phyloP scores from a whole-genome alignment of 768 basidiomycete genomes.

The Lentinus brumalis region DNA sequence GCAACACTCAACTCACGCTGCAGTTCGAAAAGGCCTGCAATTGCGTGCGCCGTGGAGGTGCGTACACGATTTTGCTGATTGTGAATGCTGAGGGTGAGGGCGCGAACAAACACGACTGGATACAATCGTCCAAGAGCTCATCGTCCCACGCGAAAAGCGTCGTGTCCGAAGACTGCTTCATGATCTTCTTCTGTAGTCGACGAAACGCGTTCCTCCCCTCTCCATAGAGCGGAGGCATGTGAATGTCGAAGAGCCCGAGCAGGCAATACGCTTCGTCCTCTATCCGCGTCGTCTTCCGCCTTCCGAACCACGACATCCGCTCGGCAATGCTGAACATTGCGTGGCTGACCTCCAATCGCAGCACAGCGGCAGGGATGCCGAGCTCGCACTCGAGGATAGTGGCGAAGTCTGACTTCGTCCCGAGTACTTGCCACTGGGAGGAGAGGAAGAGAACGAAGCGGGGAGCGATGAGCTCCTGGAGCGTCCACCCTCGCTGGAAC shows the following conservation, averaged over 20 bases:
- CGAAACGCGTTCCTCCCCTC: neutral
- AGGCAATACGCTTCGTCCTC: conserved; percentile 4
- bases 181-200: neutral
- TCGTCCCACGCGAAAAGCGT: neutral
- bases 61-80: too few relatives aligned
- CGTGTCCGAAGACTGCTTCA: neutral
- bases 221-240: neutral
- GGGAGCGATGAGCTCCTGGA: neutral
- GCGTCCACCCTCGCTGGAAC: neutral
- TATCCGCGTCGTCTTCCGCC: neutral
- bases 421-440: neutral
- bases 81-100: too few relatives aligned
- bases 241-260: neutral
- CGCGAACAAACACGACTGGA: too few relatives aligned
- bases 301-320: neutral
- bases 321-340: neutral
- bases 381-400: neutral
- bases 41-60: too few relatives aligned
- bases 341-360: neutral
- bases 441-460: neutral
- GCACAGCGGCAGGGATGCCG: neutral
- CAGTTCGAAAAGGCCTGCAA: too few relatives aligned
- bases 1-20: too few relatives aligned
- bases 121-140: too few relatives aligned
- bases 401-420: neutral